These are phyloP conservation scores for Ceratocystis albifundus DNA, from an alignment of 2,329 filamentous ascomycete species.

Conservation along the genomic window DNA sequence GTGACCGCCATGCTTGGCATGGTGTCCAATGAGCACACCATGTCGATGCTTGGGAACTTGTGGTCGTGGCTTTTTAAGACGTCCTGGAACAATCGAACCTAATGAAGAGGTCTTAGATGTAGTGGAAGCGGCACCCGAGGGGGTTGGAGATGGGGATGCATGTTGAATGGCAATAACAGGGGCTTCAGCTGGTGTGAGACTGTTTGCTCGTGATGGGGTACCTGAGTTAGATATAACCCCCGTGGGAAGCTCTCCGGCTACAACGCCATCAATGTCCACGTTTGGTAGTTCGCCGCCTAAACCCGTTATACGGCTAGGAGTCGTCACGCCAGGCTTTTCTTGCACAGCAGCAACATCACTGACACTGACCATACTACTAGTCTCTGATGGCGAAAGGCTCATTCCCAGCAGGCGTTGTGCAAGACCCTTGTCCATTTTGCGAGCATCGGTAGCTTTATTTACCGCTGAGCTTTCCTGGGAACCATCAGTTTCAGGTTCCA, in stretches of 20 bases:
- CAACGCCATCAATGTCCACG: slow-evolving; percentile 21
- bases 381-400: slow-evolving; percentile 52
- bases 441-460: not conserved
- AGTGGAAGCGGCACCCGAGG: slow-evolving; percentile 10
- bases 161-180: not conserved
- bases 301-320: slow-evolving; percentile 51
- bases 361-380: slow-evolving; percentile 64
- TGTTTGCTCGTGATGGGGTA: slow-evolving; percentile 12
- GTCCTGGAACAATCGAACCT: slow-evolving; percentile 1
- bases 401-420: slow-evolving; percentile 56
- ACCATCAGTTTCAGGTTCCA: slow-evolving; percentile 27
- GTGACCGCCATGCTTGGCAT: slow-evolving; percentile 19
- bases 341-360: slow-evolving; percentile 66
- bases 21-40: slow-evolving; percentile 36
- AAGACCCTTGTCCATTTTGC: slow-evolving; percentile 33
- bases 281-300: slow-evolving; percentile 12
- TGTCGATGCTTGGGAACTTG: slow-evolving; percentile 47
- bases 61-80: slow-evolving; percentile 39
- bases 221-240: slow-evolving; percentile 9
- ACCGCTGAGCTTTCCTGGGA: not conserved
- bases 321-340: slow-evolving; percentile 72
- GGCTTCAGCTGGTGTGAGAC: slow-evolving; percentile 11
- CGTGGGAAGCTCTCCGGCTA: slow-evolving; percentile 21
- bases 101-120: slow-evolving; percentile 7
- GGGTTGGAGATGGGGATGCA: slow-evolving; percentile 5